phyloP scores from a whole-genome alignment of 768 basidiomycete species.

The Heimioporus sp. region DNA sequence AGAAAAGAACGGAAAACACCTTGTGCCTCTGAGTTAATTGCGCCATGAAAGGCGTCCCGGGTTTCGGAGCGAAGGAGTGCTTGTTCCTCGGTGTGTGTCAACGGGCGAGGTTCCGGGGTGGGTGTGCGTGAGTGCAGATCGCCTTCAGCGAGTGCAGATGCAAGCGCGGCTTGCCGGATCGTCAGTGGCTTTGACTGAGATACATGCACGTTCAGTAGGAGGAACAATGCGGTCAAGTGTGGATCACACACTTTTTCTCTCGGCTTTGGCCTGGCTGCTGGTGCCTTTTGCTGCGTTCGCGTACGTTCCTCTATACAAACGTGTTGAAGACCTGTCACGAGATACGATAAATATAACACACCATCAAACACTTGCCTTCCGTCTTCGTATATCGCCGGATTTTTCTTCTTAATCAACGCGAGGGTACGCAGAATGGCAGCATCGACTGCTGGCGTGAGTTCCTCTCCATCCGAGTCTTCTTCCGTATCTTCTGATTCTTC shows the following conservation, averaged over 20 bases:
- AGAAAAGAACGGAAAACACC: constrained; percentile 9
- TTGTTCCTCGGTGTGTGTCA: constrained; percentile 81
- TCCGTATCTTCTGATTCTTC: constrained; percentile 72
- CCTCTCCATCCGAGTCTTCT: constrained; percentile 94
- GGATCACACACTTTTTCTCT: constrained; percentile 51
- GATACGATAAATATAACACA: constrained; percentile 24
- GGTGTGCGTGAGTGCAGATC: constrained; percentile 54
- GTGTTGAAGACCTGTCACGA: not conserved
- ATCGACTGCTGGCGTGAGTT: constrained; percentile 90
- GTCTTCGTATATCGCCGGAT: constrained; percentile 80
- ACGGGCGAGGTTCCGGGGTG: constrained; percentile 48
- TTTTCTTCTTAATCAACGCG: constrained; percentile 75
- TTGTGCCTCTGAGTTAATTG: constrained; percentile 17
- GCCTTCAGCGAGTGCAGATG: constrained; percentile 51
- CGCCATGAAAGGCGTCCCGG: constrained; percentile 74
- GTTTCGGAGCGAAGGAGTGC: constrained; percentile 73
- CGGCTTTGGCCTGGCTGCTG: constrained; percentile 20
- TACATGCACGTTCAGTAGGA: not conserved
- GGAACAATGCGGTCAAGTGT: not conserved
- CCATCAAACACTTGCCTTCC: constrained; percentile 77
- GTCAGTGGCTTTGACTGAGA: constrained; percentile 68
- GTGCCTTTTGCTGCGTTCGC: constrained; percentile 34
- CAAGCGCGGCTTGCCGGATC: constrained; percentile 68
- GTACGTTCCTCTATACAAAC: constrained; percentile 60
- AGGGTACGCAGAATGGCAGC: constrained; percentile 92